A percentile compares a stretch with the other conserved stretches of the same genome.
phyloP scores from a whole-genome alignment of 2,329 filamentous ascomycete species.

The Sphaerulina musiva region DNA sequence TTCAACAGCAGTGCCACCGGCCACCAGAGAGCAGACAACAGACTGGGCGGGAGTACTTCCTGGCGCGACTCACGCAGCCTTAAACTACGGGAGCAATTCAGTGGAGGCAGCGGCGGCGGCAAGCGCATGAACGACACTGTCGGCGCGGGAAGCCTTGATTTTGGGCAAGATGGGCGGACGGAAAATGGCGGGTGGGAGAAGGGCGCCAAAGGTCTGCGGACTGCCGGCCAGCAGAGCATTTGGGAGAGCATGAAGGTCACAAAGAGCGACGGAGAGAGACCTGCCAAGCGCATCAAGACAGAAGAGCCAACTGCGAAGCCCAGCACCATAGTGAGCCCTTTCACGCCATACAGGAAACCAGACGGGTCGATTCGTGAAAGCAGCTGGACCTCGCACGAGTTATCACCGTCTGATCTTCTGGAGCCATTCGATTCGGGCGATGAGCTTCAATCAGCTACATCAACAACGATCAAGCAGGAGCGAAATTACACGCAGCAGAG shows the following conservation, averaged over 20 bases:
- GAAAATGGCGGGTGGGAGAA: slow-evolving; percentile 49
- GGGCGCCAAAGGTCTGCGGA: slow-evolving; percentile 45
- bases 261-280: slow-evolving; percentile 17
- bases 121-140: slow-evolving; percentile 58
- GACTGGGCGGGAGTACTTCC: slow-evolving; percentile 53
- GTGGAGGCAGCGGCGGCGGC: slow-evolving; percentile 49
- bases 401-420: slow-evolving; percentile 29
- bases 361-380: slow-evolving; percentile 29
- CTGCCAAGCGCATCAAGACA: slow-evolving; percentile 20
- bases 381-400: slow-evolving; percentile 31
- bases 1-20: slow-evolving; percentile 90
- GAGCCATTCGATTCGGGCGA: slow-evolving; percentile 20
- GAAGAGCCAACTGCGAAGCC: slow-evolving; percentile 11
- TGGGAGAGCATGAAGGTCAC: slow-evolving; percentile 29
- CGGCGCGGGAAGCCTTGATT: slow-evolving; percentile 56
- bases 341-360: slow-evolving; percentile 27
- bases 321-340: slow-evolving; percentile 29
- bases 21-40: slow-evolving; percentile 69
- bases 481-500: neutral
- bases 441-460: neutral
- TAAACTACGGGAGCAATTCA: slow-evolving; percentile 67
- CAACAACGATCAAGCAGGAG: neutral
- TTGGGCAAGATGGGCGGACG: slow-evolving; percentile 44
- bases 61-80: slow-evolving; percentile 65
- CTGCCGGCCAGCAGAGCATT: slow-evolving; percentile 41